phyloP scores from a whole-genome alignment of 1,284 basidiomycete genomes.

The Tylopilus orsonianus region DNA sequence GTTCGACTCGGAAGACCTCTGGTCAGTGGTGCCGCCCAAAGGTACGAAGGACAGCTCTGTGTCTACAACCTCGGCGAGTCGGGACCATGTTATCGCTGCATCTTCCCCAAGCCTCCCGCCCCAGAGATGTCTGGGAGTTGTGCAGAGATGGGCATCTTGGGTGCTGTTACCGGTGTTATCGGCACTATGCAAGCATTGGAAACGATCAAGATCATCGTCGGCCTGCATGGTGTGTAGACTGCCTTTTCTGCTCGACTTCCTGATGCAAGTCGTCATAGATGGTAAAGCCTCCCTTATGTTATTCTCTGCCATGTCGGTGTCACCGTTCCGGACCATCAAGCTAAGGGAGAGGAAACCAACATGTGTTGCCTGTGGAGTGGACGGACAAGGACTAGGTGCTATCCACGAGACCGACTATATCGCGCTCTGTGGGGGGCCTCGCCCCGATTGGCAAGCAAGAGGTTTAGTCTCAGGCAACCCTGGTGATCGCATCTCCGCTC shows the following conservation, averaged over 20 bases:
- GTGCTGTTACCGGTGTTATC: slow-evolving; percentile 87
- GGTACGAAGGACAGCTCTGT: slow-evolving; percentile 88
- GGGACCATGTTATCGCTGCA: slow-evolving; percentile 93
- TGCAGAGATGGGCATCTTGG: slow-evolving; percentile 90
- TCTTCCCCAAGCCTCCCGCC: slow-evolving; percentile 80
- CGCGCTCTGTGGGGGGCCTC: slow-evolving; percentile 71
- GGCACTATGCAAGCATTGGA: slow-evolving; percentile 92
- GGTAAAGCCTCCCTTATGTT: slow-evolving; percentile 63
- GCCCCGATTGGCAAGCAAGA: slow-evolving; percentile 59
- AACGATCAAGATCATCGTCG: slow-evolving; percentile 80
- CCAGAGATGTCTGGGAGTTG: slow-evolving; percentile 72
- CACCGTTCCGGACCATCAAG: slow-evolving; percentile 83
- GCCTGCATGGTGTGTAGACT: slow-evolving; percentile 59
- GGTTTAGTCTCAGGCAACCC: slow-evolving; percentile 45
- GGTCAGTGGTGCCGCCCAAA: slow-evolving; percentile 91
- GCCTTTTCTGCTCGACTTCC: background rate
- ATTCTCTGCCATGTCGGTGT: slow-evolving; percentile 67
- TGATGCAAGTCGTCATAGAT: slow-evolving; percentile 40
- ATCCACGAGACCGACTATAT: slow-evolving; percentile 70
- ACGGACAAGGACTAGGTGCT: slow-evolving; percentile 41
- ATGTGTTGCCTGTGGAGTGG: slow-evolving; percentile 63
- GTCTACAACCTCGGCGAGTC: slow-evolving; percentile 67
- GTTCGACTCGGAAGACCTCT: slow-evolving; percentile 76
- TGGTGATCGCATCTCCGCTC: slow-evolving; percentile 47
- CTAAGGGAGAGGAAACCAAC: slow-evolving; percentile 64